Base-by-base conservation (phyloP, 2,329 filamentous ascomycete genomes). In the Verticillium nonalfalfae region DNA sequence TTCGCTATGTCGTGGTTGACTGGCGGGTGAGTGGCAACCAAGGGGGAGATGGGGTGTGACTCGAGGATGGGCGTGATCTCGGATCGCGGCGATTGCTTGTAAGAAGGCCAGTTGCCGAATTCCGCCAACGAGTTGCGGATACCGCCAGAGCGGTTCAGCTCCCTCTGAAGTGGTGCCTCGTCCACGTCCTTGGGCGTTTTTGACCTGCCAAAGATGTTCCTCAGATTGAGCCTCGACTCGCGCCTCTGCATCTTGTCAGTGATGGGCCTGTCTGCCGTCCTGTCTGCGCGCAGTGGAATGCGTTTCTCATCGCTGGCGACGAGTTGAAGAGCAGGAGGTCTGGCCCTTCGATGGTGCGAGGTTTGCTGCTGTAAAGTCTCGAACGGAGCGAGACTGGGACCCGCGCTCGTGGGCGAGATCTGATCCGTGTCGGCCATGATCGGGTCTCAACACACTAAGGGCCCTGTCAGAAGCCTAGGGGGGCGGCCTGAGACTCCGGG, bases 151-250 rank as follows among this genome's bases (percentile, higher is more conserved):
- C 73, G 74, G 4, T 73, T 67, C 2, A 67, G 65, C 11, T 73
- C 70, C 50, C 70, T 67, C 45, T 72, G 68, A 7, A 3, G 69
- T 64, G 4, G 70, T 61, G 5, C 69, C 69, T 34, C 54, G 18
- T 77, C 74, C 4, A 65, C 61, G 6, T 78, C 73, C 62, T 74
- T 76, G 13, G 68, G 66, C 3, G 71, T 58, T 67, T 76, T 83
- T 21, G 75, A 74, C 63, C 80, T 77, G 50, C 77, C 74, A 65
- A 86, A 85, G 9, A 86, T 74, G 64, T 73, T 79, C 59, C 80
- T 75, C 57, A 85, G 69, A 3, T 79, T 82, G 58, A 85, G 67
- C 62, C 76, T 80, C 15, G 83, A 85, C 63, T 84, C 82, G 64
- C 82, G 75, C 68, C 75, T 79, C 60, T 68, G 70, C 31, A 77